Base-by-base conservation (phyloP, 2,329 filamentous ascomycete species). In the Colletotrichum sp. region DNA sequence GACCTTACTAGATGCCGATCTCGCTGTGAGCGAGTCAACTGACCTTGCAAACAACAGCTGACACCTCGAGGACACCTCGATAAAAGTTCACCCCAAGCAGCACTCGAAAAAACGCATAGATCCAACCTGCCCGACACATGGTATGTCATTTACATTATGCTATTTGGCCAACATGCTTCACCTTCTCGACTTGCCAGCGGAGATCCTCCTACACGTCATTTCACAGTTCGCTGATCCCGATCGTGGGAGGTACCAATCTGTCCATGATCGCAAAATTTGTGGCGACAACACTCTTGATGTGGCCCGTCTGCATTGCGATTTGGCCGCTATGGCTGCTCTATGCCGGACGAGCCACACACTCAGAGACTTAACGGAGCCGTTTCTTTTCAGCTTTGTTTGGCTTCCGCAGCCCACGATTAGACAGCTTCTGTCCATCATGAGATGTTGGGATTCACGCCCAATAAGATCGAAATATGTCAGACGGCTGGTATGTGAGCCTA, bases 131-230 rank as follows among this genome's bases (percentile, higher is more conserved):
- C 9, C 3, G 39, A 49, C 32, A 15, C 32, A 34, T 34, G 13
- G 1, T 15, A 0, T 34, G 1, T 15, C 32, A 21, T 21, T 52
- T 21, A 52, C 0, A 21, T 21, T 13, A 21, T 13, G n/a, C n/a
- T 21, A 0, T 52, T 52, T 21, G n/a, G 44, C 6, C 18, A n/a
- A 21, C 59, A 62, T 34, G 59, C 5, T 34, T 13, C 8, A 18
- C 9, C 16, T 62, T 8, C 13, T 13, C 28, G 18, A 62, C 59
- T 62, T 62, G 6, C 59, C 59, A 5, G 59, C 32, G 28, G 59
- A 62, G 12, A 32, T 62, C 4, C 28, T 62, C 2, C 28, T 15
- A 32, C 26, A 62, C 7, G 32, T 30, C 26, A 32, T 62, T 34
- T 34, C 24, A 13, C 28, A 30, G 12, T 32, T 62, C 4, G 28